Evolutionary conservation across 129 eudicot genomes (phyloP).

Genomic region (Tanacetum coccineum): DNA sequence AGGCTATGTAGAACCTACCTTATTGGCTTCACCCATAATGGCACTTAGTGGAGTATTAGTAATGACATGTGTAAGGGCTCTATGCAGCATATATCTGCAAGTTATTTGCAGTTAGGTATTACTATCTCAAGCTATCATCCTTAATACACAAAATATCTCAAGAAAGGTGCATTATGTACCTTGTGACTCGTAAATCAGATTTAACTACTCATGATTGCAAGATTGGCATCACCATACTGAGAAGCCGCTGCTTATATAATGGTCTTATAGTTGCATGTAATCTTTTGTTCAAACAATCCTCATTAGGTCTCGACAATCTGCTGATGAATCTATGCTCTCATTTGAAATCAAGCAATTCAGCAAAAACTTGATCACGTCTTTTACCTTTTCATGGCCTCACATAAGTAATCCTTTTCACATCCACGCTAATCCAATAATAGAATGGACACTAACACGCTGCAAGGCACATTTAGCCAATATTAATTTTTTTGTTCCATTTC

Average conservation of each 20-base stretch:
- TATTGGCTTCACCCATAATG: conserved; percentile 64
- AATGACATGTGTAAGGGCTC: conserved; percentile 74
- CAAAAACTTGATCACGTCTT: too few relatives aligned
- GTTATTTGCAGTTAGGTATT: neutral
- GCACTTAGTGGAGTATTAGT: conserved; percentile 65
- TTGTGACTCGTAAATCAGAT: conserved; percentile 43
- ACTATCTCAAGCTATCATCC: neutral
- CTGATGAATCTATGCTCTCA: too few relatives aligned
- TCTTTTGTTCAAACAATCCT: conserved; percentile 65
- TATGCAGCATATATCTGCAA: conserved; percentile 68
- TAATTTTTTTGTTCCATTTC: too few relatives aligned
- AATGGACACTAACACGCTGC: too few relatives aligned
- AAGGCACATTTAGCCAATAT: too few relatives aligned
- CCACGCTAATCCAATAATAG: too few relatives aligned
- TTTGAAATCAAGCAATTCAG: too few relatives aligned
- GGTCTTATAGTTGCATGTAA: conserved; percentile 68
- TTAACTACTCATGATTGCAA: conserved; percentile 42
- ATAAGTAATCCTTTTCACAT: too few relatives aligned
- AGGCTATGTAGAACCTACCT: conserved; percentile 36
- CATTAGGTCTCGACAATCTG: neutral
- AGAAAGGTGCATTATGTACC: conserved; percentile 30
- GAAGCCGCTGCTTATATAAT: conserved; percentile 82
- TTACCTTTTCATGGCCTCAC: too few relatives aligned
- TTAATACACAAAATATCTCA: neutral
- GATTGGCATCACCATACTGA: conserved; percentile 65